phyloP scores from a whole-genome alignment of 768 basidiomycete species.

The Basidioascus undulatus region DNA sequence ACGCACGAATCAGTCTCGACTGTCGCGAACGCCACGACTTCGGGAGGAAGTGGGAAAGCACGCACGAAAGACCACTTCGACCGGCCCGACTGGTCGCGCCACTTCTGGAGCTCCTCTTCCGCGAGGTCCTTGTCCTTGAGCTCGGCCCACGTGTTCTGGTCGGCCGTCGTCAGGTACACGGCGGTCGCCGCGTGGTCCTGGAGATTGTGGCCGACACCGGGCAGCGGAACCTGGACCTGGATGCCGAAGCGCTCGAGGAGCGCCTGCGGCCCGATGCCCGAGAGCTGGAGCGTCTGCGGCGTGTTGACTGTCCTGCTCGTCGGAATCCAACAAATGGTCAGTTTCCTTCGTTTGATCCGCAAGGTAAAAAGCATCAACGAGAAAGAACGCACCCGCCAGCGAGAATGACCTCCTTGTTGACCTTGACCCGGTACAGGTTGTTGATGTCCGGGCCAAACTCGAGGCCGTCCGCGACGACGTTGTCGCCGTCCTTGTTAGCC shows the following conservation, averaged over 20 bases:
- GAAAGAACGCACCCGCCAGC: slow-evolving; percentile 13
- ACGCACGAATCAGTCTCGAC: too few relatives aligned
- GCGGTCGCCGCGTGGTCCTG: slow-evolving; percentile 19
- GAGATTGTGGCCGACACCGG: slow-evolving; percentile 24
- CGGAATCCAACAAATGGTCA: not conserved
- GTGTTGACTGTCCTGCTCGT: not conserved
- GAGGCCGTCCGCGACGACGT: slow-evolving; percentile 20
- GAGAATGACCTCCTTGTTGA: slow-evolving; percentile 24
- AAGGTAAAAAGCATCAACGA: not conserved
- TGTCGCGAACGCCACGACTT: slow-evolving; percentile 23
- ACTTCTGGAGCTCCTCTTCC: too few relatives aligned
- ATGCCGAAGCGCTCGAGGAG: slow-evolving; percentile 17
- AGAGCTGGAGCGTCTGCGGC: slow-evolving; percentile 21
- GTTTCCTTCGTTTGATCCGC: not conserved
- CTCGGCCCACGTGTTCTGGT: slow-evolving; percentile 7
- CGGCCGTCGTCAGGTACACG: slow-evolving; percentile 7
- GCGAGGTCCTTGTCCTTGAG: slow-evolving; percentile 9
- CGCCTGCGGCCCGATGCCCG: slow-evolving; percentile 22
- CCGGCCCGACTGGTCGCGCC: slow-evolving; percentile 8
- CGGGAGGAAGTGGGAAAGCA: slow-evolving; percentile 21
- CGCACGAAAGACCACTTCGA: slow-evolving; percentile 16
- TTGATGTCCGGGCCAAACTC: slow-evolving; percentile 15
- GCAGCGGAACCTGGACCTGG: slow-evolving; percentile 19
- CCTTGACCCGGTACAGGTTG: slow-evolving; percentile 17
- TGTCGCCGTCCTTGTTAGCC: slow-evolving; percentile 12